Conservation (phyloP, 2,329 filamentous ascomycete genomes). For the Pestalotiopsis sp. region DNA sequence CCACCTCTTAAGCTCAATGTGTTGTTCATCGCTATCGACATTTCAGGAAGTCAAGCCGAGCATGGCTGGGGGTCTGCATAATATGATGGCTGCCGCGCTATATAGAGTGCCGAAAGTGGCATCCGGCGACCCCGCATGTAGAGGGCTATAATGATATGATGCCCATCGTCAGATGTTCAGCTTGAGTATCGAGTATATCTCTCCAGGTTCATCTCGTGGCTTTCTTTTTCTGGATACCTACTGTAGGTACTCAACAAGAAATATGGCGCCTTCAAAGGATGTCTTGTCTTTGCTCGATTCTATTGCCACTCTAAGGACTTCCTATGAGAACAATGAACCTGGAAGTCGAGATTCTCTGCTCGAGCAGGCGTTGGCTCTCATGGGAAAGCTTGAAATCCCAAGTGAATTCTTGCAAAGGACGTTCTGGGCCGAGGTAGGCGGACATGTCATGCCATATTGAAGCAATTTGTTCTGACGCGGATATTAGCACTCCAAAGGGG, state of each 20-base stretch:
- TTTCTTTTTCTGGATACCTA: not conserved
- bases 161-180: not conserved
- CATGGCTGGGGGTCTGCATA: not conserved
- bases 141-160: not conserved
- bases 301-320: not conserved
- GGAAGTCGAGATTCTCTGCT: slow-evolving; percentile 12
- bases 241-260: not conserved
- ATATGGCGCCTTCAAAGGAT: not conserved
- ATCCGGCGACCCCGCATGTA: not conserved
- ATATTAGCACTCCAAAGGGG: slow-evolving; percentile 13
- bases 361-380: slow-evolving; percentile 8
- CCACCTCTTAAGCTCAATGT: no score
- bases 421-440: slow-evolving; percentile 14
- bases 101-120: not conserved
- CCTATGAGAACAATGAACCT: not conserved
- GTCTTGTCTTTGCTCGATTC: not conserved
- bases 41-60: not conserved
- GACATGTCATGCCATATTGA: not conserved
- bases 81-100: not conserved
- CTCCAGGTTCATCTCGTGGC: not conserved
- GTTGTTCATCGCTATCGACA: not conserved
- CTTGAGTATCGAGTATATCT: not conserved
- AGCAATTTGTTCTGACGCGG: not conserved
- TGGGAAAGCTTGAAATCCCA: slow-evolving; percentile 15
- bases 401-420: slow-evolving; percentile 17